A percentile compares a stretch with the other conserved stretches of the same genome.
Evolutionary conservation across 345 rosid genomes (phyloP).

Genomic region (Theobroma cacao): DNA sequence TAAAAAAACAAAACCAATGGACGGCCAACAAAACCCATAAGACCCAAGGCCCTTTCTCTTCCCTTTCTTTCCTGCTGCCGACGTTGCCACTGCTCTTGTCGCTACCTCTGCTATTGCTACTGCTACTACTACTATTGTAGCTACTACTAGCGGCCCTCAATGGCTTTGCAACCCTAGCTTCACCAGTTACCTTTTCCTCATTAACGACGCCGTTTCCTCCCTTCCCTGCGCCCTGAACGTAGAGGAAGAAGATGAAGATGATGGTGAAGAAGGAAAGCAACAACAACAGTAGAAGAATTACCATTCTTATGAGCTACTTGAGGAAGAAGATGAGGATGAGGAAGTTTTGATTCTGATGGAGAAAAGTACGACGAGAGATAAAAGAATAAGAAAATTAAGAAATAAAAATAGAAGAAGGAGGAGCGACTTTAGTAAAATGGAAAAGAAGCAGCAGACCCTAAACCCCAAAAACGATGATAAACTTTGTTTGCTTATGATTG

Average conservation of each 20-base stretch:
- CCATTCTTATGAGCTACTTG: conserved; percentile 42
- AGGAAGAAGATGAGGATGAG: conserved; percentile 28
- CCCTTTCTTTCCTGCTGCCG: conserved; percentile 9
- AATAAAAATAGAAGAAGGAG: too few relatives aligned
- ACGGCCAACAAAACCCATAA: conserved; percentile 8
- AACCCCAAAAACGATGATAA: too few relatives aligned
- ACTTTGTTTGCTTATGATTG: too few relatives aligned
- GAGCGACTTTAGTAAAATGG: too few relatives aligned
- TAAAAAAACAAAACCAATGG: too few relatives aligned
- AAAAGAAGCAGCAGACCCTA: too few relatives aligned
- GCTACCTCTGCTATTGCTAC: conserved; percentile 21
- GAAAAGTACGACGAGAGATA: conserved; percentile 26
- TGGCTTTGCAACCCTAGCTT: conserved; percentile 95
- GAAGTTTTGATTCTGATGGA: conserved; percentile 11
- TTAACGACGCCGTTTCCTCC: conserved; percentile 48
- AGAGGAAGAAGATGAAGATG: conserved; percentile 32
- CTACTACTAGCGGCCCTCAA: conserved; percentile 26
- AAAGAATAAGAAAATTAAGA: conserved; percentile 28
- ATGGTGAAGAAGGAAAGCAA: conserved; percentile 19
- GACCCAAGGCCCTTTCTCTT: conserved; percentile 32
- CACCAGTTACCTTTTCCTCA: conserved; percentile 58
- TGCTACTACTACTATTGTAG: conserved; percentile 16
- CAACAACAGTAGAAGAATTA: conserved; percentile 1
- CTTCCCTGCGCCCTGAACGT: conserved; percentile 13
- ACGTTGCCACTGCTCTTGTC: conserved; percentile 6